Conservation (phyloP, 2,329 filamentous ascomycete species). For the Pseudopyricularia cyperi region DNA sequence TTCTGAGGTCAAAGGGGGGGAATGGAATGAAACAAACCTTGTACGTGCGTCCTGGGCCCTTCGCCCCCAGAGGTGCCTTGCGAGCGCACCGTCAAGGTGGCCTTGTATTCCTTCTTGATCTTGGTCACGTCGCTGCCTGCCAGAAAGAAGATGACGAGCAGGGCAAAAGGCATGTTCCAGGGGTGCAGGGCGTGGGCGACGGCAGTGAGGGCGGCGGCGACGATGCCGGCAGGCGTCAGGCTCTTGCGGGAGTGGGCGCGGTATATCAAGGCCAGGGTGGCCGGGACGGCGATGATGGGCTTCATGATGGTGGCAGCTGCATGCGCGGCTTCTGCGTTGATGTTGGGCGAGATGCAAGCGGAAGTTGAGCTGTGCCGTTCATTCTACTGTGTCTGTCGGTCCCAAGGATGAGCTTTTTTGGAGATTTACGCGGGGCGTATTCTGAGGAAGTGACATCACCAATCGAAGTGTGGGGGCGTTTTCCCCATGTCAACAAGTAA, state of each 20-base stretch:
- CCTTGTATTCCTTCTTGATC: constrained; percentile 70
- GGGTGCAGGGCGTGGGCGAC: constrained; percentile 78
- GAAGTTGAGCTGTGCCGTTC: too few species aligned
- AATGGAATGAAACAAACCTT: constrained; percentile 34
- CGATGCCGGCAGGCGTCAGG: constrained; percentile 64
- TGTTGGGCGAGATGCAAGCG: too few species aligned
- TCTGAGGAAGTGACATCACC: too few species aligned
- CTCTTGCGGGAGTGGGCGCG: constrained; percentile 61
- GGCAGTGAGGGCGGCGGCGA: constrained; percentile 61
- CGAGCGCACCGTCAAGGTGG: constrained; percentile 64
- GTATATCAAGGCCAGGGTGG: constrained; percentile 47
- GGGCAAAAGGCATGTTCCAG: constrained; percentile 79
- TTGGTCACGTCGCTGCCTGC: constrained; percentile 66
- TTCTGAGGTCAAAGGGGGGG: neutral
- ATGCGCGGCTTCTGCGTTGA: too few species aligned
- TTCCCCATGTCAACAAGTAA: too few species aligned
- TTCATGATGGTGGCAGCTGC: constrained; percentile 44
- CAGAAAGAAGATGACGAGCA: constrained; percentile 77
- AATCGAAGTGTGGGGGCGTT: too few species aligned
- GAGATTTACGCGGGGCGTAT: too few species aligned
- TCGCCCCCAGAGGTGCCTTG: constrained; percentile 65
- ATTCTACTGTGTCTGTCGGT: too few species aligned
- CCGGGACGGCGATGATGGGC: constrained; percentile 41
- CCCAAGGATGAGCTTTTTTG: too few species aligned
- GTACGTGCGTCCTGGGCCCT: constrained; percentile 69